Base-by-base conservation (phyloP, 2,329 filamentous ascomycete species). In the Fusarium sp. region DNA sequence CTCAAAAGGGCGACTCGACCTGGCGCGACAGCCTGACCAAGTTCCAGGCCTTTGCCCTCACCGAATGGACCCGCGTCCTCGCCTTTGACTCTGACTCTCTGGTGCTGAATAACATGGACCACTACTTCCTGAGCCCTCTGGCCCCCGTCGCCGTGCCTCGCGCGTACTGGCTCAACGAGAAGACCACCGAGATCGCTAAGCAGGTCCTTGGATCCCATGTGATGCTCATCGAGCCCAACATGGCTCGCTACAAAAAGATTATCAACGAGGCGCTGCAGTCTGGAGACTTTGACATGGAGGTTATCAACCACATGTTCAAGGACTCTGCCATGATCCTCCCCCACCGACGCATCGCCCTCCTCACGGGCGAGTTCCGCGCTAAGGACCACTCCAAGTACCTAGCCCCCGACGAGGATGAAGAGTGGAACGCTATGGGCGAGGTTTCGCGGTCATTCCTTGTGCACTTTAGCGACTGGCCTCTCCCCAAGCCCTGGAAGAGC, bases 251-350 rank as follows among this genome's bases (percentile, higher is more conserved):
- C 37, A 41, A 60, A 2, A 57, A 56, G 14, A 67, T 67, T 10
- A 54, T 67, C 11, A 23, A 64, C 23, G 68, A 70, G 35, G 64
- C 68, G 2, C 5, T 67, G 27, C 39, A 25, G 27, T 68, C 68
- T 2, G 67, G 70, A 7, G 59, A 72, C 7, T 70, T 72, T 16
- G 67, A 72, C 23, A 70, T 70, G 70, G 67, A 67, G 20, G 59
- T 72, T 27, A n/a, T 72, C 48, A 70, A 72, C 63, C 52, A 60
- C 56, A 69, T 72, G 70, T 67, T 72, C 39, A 27, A 50, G 13
- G 50, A 64, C 43, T 69, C 67, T 16, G 70, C 70, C 63, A 72
- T 72, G 70, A 67, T 72, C 16, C 52, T 70, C 7, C 70, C 70
- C 5, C 70, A 70, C 25, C 41, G 70, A 4, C 16, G 70, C 18